These are phyloP conservation scores for Erigeron canadensis DNA, from an alignment of 129 eudicot genomes.

Conservation along the genomic window DNA sequence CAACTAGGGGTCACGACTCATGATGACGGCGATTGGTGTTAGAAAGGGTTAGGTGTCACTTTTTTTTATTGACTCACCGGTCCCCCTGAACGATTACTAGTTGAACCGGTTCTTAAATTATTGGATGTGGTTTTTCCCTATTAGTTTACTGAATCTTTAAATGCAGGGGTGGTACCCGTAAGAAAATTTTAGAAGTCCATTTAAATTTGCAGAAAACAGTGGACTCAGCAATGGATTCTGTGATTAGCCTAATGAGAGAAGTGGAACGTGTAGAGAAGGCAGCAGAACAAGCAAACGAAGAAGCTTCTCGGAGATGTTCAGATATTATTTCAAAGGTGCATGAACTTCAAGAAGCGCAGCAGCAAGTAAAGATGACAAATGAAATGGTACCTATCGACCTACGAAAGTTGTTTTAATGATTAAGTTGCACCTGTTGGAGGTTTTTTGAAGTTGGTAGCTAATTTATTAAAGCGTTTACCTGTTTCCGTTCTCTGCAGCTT, in stretches of 20 bases:
- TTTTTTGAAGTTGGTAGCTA: neutral
- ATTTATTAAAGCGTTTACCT: neutral
- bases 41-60: no score
- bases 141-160: no score
- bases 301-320: conserved; percentile 44
- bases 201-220: conserved; percentile 53
- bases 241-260: conserved; percentile 54
- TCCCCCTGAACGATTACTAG: no score
- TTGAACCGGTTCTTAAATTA: no score
- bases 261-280: conserved; percentile 60
- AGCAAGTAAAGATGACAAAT: conserved; percentile 64
- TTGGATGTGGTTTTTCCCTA: no score
- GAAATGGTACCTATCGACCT: conserved; percentile 20
- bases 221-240: conserved; percentile 45
- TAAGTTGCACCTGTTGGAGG: neutral
- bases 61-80: no score
- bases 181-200: no score
- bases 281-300: conserved; percentile 51
- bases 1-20: no score
- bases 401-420: neutral
- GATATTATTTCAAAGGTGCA: conserved; percentile 43
- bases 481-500: conserved; percentile 43
- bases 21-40: no score
- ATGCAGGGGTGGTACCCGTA: no score
- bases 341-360: conserved; percentile 44